Evolutionary conservation across 768 basidiomycete genomes (phyloP), one percentile per base, ranked within the genome.

Genomic region (Collybia nuda): DNA sequence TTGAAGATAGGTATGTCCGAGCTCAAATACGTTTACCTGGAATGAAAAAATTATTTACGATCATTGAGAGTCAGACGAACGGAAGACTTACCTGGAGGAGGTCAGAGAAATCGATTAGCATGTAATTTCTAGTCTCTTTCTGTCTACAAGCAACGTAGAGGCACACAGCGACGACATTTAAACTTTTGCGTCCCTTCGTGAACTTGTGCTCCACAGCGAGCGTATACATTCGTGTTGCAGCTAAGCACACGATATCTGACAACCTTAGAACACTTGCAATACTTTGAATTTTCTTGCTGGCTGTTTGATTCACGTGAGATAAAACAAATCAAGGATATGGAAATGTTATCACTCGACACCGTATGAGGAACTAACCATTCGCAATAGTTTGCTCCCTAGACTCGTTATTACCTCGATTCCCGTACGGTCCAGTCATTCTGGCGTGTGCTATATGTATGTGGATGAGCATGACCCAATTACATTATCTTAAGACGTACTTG

Each of bases 91-190:
- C 95, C 74, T 93, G 89, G 3, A 99, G 80, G 36, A 95, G 75
- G 64, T 98, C 96, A n/a, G 93, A 93, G 61, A 99, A 98, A 70
- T 99, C 97, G 55, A 99, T 98, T 21, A 99, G 82, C 97, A 98
- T 98, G 67, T 95, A 91, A 50, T 87, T 92, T 46, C 88, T 73
- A 0, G 91, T 93, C 68, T 96, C 91, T 60, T 88, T 90, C 68
- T 94, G 86, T 52, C 96, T 70, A 64, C 94, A 96, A 2, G 94
- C 92, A 38, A 96, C 84, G 63, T 99, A 98, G 40, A 98, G 78
- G 65, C 97, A 99, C 37, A 95, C 90, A 2, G 95, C 97, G 29
- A 96, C 90, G 54, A 99, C 93, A 59, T 97, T 93, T 62, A 92
- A 75, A 59, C 91, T 91, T 61, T 88, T 86, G 22, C 97, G 81